Conservation (phyloP, 1,284 basidiomycete species). For the Leccinum huronense region DNA sequence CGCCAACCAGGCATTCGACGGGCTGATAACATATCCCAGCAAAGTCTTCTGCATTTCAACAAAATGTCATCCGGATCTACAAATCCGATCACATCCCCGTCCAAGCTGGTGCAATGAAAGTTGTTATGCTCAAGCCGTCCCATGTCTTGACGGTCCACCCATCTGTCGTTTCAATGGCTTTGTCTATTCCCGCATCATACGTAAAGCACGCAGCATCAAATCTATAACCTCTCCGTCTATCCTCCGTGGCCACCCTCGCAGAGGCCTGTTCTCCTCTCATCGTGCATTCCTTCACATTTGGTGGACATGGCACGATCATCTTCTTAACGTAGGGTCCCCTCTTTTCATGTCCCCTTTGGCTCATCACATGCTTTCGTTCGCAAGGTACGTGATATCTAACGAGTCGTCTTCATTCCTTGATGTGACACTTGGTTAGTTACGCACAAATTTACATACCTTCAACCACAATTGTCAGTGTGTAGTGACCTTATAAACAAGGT, state of each 20-base stretch:
- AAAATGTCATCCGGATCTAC: conserved; percentile 59
- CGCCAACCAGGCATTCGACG: conserved; percentile 68
- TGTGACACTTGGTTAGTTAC: no score
- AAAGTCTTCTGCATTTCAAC: conserved; percentile 7
- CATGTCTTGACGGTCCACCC: conserved; percentile 57
- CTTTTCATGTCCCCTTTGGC: background rate
- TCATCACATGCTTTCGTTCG: background rate
- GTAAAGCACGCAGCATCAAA: conserved; percentile 70
- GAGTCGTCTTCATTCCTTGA: no score
- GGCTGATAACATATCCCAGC: conserved; percentile 36
- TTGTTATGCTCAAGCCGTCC: conserved; percentile 84
- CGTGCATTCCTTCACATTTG: background rate
- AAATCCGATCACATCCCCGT: conserved; percentile 75
- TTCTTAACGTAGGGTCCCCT: background rate
- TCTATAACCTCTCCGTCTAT: conserved; percentile 42
- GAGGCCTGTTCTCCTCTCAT: background rate
- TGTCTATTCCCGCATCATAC: conserved; percentile 43
- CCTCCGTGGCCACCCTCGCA: background rate
- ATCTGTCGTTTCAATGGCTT: conserved; percentile 29
- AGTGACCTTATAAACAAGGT: no score
- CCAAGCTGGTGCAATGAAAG: conserved; percentile 75
- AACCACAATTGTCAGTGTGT: no score
- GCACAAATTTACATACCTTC: no score
- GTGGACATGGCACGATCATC: background rate
- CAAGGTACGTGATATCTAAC: no score